phyloP scores from a whole-genome alignment of 768 basidiomycete species.

The Boletus rubroflammeus region DNA sequence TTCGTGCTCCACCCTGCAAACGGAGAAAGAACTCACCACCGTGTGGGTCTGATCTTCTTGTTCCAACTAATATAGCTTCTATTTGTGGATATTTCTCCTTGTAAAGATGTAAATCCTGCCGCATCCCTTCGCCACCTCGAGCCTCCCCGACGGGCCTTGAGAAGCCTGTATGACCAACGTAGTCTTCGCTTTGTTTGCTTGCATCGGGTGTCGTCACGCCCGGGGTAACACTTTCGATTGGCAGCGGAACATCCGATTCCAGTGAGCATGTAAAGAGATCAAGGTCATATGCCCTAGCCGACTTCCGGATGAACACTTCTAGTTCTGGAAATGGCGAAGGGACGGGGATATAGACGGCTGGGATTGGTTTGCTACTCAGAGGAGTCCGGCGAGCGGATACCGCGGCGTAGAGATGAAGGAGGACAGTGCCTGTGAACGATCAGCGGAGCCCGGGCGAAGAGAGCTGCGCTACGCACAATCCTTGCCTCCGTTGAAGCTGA shows the following conservation, averaged over 20 bases:
- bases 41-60: slow-evolving; percentile 86
- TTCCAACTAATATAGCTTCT: slow-evolving; percentile 84
- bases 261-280: slow-evolving; percentile 52
- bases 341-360: slow-evolving; percentile 83
- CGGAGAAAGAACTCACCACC: slow-evolving; percentile 62
- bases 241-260: slow-evolving; percentile 38
- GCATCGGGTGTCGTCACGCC: slow-evolving; percentile 28
- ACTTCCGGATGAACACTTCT: slow-evolving; percentile 76
- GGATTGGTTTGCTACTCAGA: slow-evolving; percentile 44
- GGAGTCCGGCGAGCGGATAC: slow-evolving; percentile 49
- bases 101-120: slow-evolving; percentile 69
- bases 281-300: slow-evolving; percentile 62
- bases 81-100: slow-evolving; percentile 63
- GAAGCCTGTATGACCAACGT: slow-evolving; percentile 8
- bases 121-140: slow-evolving; percentile 72
- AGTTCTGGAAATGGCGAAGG: slow-evolving; percentile 83
- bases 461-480: slow-evolving; percentile 66
- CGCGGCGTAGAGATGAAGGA: slow-evolving; percentile 83
- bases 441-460: not conserved
- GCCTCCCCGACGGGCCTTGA: slow-evolving; percentile 46
- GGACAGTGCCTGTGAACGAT: slow-evolving; percentile 73
- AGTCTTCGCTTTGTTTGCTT: slow-evolving; percentile 8
- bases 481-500: slow-evolving; percentile 99
- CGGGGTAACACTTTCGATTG: slow-evolving; percentile 46
- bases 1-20: not conserved